Conservation (phyloP, 73 alveolate genomes). For the Tetrahymena malaccensis region DNA sequence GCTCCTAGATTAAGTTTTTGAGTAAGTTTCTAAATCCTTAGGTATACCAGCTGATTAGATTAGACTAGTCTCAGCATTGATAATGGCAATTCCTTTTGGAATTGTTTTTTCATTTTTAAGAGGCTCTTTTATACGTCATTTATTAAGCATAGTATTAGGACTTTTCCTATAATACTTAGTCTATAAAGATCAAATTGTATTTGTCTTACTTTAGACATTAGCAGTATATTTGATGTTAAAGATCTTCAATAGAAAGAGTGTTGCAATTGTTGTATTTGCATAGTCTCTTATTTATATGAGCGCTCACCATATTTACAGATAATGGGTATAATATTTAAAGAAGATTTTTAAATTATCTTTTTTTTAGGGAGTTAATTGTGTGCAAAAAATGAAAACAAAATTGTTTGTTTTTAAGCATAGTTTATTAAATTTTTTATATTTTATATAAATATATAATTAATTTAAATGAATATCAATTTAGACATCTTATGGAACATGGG, state of each 20-base stretch:
- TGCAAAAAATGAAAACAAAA: background rate
- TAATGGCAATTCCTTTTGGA: background rate
- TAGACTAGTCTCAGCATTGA: background rate
- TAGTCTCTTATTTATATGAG: conserved; percentile 8
- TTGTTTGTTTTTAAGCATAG: background rate
- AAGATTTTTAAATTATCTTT: too few relatives aligned
- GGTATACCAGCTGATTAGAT: conserved; percentile 17
- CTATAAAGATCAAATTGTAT: background rate
- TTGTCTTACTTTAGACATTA: background rate
- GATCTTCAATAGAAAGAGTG: background rate
- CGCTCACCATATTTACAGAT: conserved; percentile 28
- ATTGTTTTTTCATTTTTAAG: background rate
- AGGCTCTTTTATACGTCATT: background rate
- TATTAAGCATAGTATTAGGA: conserved; percentile 1
- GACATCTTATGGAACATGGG: background rate
- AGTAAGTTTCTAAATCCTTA: background rate
- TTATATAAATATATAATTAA: conserved; percentile 2
- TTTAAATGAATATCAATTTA: too few relatives aligned
- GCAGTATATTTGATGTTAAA: conserved; percentile 6
- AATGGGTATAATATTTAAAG: background rate
- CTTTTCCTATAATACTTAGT: conserved; percentile 7
- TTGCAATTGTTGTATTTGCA: conserved; percentile 9
- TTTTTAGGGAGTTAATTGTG: background rate
- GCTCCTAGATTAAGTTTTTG: background rate
- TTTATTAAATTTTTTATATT: too few relatives aligned